Base-by-base conservation (phyloP, 352 stramenopile genomes). In the Globisporangium emineosum region DNA sequence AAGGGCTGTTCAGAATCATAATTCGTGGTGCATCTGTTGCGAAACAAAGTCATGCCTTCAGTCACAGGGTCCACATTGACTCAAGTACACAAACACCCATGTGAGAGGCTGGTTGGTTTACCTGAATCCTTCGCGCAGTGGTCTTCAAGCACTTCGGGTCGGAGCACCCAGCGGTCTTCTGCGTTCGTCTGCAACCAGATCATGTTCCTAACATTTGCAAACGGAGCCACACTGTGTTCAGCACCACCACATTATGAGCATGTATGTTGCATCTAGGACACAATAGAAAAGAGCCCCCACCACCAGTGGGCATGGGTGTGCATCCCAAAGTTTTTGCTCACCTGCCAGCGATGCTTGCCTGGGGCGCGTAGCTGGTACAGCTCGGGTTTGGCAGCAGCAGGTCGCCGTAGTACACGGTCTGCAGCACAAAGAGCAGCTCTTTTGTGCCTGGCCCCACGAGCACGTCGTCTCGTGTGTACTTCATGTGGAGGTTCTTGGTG, bases 371-470 rank as follows among this genome's bases (percentile, higher is more conserved):
- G 62, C 84, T 94, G 21, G 85, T 94, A 59, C 88, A 96, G 57
- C 84, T 94, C 17, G 88, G 86, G 53, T 92, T 94, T 8, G 86
- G 88, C 32, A 96, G 73, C 57, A 96, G 52, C 13, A 96, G 47
- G 47, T 96, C 88, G 43, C 86, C 88, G 67, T 96, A 94, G 55
- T 94, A 94, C 33, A 94, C 86, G 0, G 83, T 94, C 67, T 96
- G 88, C 23, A 96, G 71, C n/a, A 96, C 84, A 53, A 94, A 96
- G 4, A 96, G 67, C 12, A 96, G 71, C 64, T 96, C 88, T 60
- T 96, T 96, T 0, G 86, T 94, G n/a, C 88, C 88, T n/a, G 88
- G 88, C 5, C 88, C 88, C 3, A 96, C 80, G 29, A 96, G 76
- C 21, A 96, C 83, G 63, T 94, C 85, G 47, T 96, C 84, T 23